Base-by-base conservation (phyloP, 1,284 basidiomycete species). In the Flammula alnicola region DNA sequence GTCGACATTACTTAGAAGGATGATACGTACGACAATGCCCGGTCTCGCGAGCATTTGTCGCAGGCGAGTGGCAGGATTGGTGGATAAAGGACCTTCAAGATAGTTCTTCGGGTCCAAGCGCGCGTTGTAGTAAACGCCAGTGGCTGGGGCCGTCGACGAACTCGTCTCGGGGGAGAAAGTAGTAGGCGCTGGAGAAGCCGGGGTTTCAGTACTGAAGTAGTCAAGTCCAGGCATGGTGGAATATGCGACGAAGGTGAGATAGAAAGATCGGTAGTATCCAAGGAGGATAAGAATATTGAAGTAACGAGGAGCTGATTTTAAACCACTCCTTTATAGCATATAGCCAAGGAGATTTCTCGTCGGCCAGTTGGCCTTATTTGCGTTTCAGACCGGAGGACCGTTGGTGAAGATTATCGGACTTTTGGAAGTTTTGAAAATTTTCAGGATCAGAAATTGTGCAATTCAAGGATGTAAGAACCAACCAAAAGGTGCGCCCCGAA, bases 41-140 rank as follows among this genome's bases (percentile, higher is more conserved):
- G 86, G 86, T 38, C 86, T 74, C 3, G 85, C 86, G 25, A 89
- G 80, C 82, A 88, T 77, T 61, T 89, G 86, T 41, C 86, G 79
- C 41, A 89, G 78, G 36, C 86, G 81, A 3, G 86, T 89, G 11
- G 84, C 74, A 11, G 86, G 76, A 61, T 87, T 84, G 54, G 66
- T 66, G 2, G 86, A 88, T 3, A 88, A 68, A 8, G 84, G 79
- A 6, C 85, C 86, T 16, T 86, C 78, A 39, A 86, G 67, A 67
- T 75, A 88, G 66, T 88, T 86, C 62, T 77, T 77, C 31, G 85
- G 82, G 69, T 86, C 82, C 23, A 63, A 42, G 9, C 63, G 58
- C 20, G 62, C 33, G 39, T 65, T 65, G 49, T 61, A 63, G 45
- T 65, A 65, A 7, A 62, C 55, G 8, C 43, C 54, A 14, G 44